Base-by-base conservation (phyloP, 257 asterid species). In the Osmanthus fragrans region DNA sequence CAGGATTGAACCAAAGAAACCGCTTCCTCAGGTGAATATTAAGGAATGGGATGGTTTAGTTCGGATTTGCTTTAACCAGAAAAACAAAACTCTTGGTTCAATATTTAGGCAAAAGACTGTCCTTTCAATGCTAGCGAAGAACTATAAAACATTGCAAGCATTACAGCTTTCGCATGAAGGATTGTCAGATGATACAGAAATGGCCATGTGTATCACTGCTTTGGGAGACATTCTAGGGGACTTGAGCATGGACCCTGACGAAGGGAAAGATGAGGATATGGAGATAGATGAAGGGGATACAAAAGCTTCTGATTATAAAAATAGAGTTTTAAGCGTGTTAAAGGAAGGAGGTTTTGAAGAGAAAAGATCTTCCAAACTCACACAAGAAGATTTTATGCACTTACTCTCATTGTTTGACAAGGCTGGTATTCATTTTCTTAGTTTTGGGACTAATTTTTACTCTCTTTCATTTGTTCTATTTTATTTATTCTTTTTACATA, bases 31-130 rank as follows among this genome's bases (percentile, higher is more conserved):
- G 0, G 92, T 96, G 30, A 96, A 88, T 56, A 88, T 56, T 56
- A 96, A 93, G 88, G 99, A 96, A 81, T 96, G 99, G 99, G 98
- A 96, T 82, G 99, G 98, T 39, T 76, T 96, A 58, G 96, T 96
- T 25, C 82, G 98, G n/a, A 92, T 96, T 77, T 96, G 98, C 88
- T 93, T 96, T 88, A 93, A 88, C 72, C 76, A 96, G 70, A 93
- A 93, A 81, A 96, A 96, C 85, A 96, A 89, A 79, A 96, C 98
- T 10, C 66, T 93, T 42, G 95, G 98, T 58, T 68, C 99, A n/a
- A 58, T 92, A 29, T 93, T 96, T 33, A 90, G 93, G 85, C 94
- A 88, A 78, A 96, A 96, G 84, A 72, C 75, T 7, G 93, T 92
- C 13, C 92, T 93, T 70, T 79, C 87, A 0, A 7, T 90, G 66